Conservation (phyloP, 2,329 filamentous ascomycete genomes). For the Juglanconis oblonga region DNA sequence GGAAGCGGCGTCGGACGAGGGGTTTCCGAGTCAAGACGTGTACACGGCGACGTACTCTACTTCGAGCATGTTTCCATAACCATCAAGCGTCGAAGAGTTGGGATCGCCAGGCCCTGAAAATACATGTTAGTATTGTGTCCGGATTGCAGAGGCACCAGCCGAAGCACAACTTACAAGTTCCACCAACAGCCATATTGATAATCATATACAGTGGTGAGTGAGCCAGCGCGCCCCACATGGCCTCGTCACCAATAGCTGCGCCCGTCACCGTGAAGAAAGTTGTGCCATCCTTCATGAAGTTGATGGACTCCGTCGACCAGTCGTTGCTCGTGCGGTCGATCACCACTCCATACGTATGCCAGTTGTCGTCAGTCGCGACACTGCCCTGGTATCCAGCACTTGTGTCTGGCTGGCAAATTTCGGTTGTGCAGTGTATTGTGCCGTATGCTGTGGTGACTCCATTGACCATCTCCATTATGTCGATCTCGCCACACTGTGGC, state of each 20-base stretch:
- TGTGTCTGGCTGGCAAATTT: constrained; percentile 38
- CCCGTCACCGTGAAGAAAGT: constrained; percentile 44
- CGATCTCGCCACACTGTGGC: constrained; percentile 55
- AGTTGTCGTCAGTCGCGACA: constrained; percentile 32
- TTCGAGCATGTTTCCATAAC: constrained; percentile 27
- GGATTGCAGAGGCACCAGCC: constrained; percentile 1
- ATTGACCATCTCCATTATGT: constrained; percentile 56
- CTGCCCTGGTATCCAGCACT: constrained; percentile 24
- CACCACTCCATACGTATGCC: constrained; percentile 48
- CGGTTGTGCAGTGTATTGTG: constrained; percentile 49
- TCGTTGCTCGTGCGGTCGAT: constrained; percentile 45
- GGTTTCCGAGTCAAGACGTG: constrained; percentile 11
- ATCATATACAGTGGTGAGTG: constrained; percentile 51
- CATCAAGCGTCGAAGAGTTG: constrained; percentile 29
- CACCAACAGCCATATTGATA: constrained; percentile 55
- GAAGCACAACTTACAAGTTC: constrained; percentile 40
- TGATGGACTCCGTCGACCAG: constrained; percentile 48
- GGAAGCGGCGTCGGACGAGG: constrained; percentile 3
- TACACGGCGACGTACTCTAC: constrained; percentile 28
- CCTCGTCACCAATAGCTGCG: constrained; percentile 39
- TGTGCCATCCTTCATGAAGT: constrained; percentile 46
- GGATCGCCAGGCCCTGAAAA: constrained; percentile 44
- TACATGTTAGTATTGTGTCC: constrained; percentile 22
- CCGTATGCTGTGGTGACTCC: constrained; percentile 44
- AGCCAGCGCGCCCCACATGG: constrained; percentile 48